Evolutionary conservation across 2,329 filamentous ascomycete genomes (phyloP).

Genomic region (Neonectria sp.): DNA sequence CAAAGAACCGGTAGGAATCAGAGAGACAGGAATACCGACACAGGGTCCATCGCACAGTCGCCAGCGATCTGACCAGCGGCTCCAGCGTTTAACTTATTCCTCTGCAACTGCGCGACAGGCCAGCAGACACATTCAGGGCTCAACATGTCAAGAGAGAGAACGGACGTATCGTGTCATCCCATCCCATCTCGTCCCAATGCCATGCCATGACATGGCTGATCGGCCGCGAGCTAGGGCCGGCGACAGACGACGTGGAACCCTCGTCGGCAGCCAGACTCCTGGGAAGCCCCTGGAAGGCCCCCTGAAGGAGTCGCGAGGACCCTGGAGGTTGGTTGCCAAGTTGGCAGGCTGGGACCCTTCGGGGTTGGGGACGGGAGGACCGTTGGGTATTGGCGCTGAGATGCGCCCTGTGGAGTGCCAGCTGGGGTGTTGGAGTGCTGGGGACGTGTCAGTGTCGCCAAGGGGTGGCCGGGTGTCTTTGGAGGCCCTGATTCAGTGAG

Average conservation of each 20-base stretch:
- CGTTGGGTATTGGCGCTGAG: conserved; percentile 47
- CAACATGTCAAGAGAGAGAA: neutral
- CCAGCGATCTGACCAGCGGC: conserved; percentile 35
- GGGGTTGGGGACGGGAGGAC: conserved; percentile 39
- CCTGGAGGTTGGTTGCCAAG: conserved; percentile 21
- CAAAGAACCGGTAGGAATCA: conserved; percentile 49
- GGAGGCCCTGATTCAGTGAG: conserved; percentile 5
- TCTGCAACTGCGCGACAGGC: conserved; percentile 39
- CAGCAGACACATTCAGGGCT: conserved; percentile 37
- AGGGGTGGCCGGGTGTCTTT: conserved; percentile 22
- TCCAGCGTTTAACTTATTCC: conserved; percentile 36
- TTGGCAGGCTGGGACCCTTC: conserved; percentile 16
- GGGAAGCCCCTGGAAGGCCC: conserved; percentile 36
- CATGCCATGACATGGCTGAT: conserved; percentile 41
- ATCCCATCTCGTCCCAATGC: conserved; percentile 41
- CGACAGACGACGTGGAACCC: conserved; percentile 40
- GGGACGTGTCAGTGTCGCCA: conserved; percentile 38
- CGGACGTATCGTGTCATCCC: conserved; percentile 39
- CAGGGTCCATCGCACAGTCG: neutral
- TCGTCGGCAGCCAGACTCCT: conserved; percentile 38
- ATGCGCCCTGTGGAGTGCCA: conserved; percentile 46
- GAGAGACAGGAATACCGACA: conserved; percentile 6
- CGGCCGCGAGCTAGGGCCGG: conserved; percentile 38
- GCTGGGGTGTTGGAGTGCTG: conserved; percentile 28
- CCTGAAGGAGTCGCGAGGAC: conserved; percentile 24